Evolutionary conservation across 192 early-diverging fungal genomes (phyloP).

Genomic region (Backusella circina): DNA sequence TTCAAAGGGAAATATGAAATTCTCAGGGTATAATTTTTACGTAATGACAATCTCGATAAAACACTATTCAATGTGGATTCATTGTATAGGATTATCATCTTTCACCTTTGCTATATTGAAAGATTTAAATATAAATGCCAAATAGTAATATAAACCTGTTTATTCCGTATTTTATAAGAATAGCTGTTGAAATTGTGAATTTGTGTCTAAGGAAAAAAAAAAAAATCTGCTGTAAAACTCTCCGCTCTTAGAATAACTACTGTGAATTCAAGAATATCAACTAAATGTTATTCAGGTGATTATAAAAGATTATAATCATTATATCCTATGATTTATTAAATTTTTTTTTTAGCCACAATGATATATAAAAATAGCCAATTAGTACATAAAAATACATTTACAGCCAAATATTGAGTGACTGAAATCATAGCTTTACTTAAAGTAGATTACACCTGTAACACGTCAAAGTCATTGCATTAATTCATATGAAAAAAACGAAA

Average conservation of each 20-base stretch:
- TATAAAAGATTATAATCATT: neutral
- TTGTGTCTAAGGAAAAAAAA: neutral
- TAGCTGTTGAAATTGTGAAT: neutral
- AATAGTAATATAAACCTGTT: neutral
- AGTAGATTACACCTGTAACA: neutral
- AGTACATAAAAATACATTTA: neutral
- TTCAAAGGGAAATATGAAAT: neutral
- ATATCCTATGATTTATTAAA: neutral
- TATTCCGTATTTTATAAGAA: neutral
- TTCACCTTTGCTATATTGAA: neutral
- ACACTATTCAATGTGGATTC: neutral
- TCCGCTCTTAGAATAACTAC: neutral
- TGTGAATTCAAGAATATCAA: neutral
- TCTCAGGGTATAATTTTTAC: neutral
- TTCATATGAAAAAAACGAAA: neutral
- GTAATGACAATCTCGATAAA: neutral
- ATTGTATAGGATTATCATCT: neutral
- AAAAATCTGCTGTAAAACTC: neutral
- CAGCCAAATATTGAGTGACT: neutral
- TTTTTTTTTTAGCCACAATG: neutral
- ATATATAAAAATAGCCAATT: neutral
- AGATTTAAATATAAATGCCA: neutral
- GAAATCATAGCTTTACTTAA: neutral
- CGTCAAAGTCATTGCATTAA: neutral
- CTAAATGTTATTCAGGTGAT: neutral